Evolutionary conservation across 805 yeast species (phyloP).

Genomic region (Ogataea naganishii): DNA sequence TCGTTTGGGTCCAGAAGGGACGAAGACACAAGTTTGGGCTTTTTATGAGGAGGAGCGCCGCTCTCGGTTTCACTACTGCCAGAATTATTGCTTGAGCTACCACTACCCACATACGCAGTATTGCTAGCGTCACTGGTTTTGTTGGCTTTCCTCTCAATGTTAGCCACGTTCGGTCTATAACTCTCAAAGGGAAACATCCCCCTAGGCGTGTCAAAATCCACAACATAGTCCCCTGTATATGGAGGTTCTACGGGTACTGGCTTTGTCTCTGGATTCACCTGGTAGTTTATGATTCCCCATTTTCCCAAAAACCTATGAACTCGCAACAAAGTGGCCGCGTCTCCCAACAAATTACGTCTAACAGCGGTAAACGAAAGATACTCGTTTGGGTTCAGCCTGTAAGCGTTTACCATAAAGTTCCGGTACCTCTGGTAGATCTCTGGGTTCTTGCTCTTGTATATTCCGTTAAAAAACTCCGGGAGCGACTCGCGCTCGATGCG

Average conservation of each 20-base stretch:
- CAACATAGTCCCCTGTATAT: slow-evolving; percentile 66
- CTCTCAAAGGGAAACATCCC: slow-evolving; percentile 90
- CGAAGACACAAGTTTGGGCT: slow-evolving; percentile 19
- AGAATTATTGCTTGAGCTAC: slow-evolving; percentile 1
- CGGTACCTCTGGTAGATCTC: slow-evolving; percentile 73
- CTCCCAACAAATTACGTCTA: slow-evolving; percentile 85
- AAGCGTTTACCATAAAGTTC: slow-evolving; percentile 83
- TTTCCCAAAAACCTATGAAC: slow-evolving; percentile 75
- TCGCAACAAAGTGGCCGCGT: slow-evolving; percentile 81
- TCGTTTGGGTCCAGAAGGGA: slow-evolving; percentile 28
- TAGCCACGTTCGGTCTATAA: slow-evolving; percentile 55
- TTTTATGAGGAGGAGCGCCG: slow-evolving; percentile 13
- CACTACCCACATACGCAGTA: background rate
- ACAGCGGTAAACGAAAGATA: slow-evolving; percentile 85
- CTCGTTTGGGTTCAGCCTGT: slow-evolving; percentile 82
- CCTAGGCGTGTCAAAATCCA: slow-evolving; percentile 80
- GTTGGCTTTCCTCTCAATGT: slow-evolving; percentile 20
- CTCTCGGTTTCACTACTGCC: slow-evolving; percentile 1
- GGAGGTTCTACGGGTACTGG: slow-evolving; percentile 68
- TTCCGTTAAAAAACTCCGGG: slow-evolving; percentile 72
- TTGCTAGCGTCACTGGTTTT: slow-evolving; percentile 3
- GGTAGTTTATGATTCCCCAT: slow-evolving; percentile 93
- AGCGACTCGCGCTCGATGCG: slow-evolving; percentile 74
- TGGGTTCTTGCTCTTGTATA: slow-evolving; percentile 68
- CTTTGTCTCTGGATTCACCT: slow-evolving; percentile 70